A percentile compares a stretch with the other conserved stretches of the same genome.
Conservation (phyloP, 2,329 filamentous ascomycete genomes). For the Claviceps pazoutovae region DNA sequence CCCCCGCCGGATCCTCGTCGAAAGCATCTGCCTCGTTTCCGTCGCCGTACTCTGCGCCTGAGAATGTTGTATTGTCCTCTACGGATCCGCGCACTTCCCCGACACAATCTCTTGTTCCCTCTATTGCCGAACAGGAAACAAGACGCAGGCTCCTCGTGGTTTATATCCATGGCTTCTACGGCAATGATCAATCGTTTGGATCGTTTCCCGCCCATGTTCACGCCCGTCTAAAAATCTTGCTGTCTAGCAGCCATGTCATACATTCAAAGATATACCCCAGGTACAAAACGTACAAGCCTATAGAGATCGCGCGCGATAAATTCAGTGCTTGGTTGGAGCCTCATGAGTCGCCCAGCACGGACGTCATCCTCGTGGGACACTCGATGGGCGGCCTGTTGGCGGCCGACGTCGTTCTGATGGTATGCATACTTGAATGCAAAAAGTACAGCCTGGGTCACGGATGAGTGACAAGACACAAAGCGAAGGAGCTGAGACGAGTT, state of each 20-base stretch:
- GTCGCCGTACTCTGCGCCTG: not conserved
- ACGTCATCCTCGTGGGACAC: slow-evolving; percentile 73
- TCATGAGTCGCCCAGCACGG: slow-evolving; percentile 59
- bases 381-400: slow-evolving; percentile 80
- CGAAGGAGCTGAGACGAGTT: no score
- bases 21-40: not conserved
- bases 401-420: slow-evolving; percentile 62
- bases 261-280: slow-evolving; percentile 78
- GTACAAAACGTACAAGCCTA: slow-evolving; percentile 61
- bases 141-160: slow-evolving; percentile 55
- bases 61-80: not conserved
- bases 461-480: not conserved
- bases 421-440: slow-evolving; percentile 12
- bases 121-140: slow-evolving; percentile 11
- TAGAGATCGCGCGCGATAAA: slow-evolving; percentile 62
- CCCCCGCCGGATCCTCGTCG: not conserved
- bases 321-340: slow-evolving; percentile 73
- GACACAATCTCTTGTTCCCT: slow-evolving; percentile 27
- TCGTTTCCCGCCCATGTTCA: slow-evolving; percentile 84
- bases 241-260: slow-evolving; percentile 62
- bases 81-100: slow-evolving; percentile 36
- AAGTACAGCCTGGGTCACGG: not conserved
- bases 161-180: slow-evolving; percentile 86
- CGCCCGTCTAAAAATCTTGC: slow-evolving; percentile 49
- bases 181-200: slow-evolving; percentile 73